phyloP scores from a whole-genome alignment of 225 moss, liverwort and hornwort genomes.

The Straminergon stramineum region DNA sequence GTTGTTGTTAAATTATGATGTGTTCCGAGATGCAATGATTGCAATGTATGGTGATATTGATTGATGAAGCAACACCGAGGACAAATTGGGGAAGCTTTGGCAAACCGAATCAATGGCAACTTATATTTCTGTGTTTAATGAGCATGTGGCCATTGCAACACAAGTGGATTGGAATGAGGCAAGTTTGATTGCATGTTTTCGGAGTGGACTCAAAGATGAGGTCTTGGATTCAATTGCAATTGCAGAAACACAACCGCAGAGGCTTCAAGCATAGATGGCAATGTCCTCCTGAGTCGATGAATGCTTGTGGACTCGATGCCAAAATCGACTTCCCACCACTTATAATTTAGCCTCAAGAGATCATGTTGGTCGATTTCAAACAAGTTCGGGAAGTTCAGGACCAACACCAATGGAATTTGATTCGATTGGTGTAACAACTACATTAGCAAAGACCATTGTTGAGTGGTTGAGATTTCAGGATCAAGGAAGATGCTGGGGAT shows the following conservation, averaged over 20 bases:
- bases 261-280: neutral
- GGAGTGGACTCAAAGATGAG: neutral
- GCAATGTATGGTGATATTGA: neutral
- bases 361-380: neutral
- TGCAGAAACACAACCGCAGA: neutral
- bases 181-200: neutral
- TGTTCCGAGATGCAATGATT: neutral
- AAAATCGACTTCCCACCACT: neutral
- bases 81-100: neutral
- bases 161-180: neutral
- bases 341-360: fast-evolving
- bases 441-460: fast-evolving
- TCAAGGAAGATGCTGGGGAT: neutral
- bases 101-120: neutral
- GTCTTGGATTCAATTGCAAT: neutral
- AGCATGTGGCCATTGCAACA: neutral
- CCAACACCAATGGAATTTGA: neutral
- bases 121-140: neutral
- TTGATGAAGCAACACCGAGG: neutral
- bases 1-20: neutral
- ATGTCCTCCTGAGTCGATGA: neutral
- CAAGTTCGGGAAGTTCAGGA: fast-evolving
- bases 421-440: neutral
- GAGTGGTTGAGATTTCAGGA: neutral
- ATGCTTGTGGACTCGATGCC: neutral